A percentile compares a stretch with the other conserved stretches of the same genome.
Evolutionary conservation across 2,329 filamentous ascomycete genomes (phyloP).

Genomic region (Tolypocladium tropicale): DNA sequence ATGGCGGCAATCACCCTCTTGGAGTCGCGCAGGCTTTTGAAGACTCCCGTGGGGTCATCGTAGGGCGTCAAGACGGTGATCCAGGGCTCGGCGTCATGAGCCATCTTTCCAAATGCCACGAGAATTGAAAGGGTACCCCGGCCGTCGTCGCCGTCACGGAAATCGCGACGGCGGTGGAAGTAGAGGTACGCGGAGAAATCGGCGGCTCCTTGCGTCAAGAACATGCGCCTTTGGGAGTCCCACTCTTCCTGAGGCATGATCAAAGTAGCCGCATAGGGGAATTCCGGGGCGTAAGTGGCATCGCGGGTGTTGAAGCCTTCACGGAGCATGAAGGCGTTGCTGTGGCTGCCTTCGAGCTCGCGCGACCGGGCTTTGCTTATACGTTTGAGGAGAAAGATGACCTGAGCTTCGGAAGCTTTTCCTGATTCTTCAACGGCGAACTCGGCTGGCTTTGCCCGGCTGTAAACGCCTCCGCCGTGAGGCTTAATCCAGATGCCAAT

Average conservation of each 20-base stretch:
- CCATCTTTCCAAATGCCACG: not conserved
- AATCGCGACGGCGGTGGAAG: not conserved
- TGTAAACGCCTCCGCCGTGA: conserved; percentile 3
- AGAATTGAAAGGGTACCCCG: not conserved
- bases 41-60: not conserved
- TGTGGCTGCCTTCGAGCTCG: conserved; percentile 3
- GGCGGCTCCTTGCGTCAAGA: conserved; percentile 2
- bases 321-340: conserved; percentile 2
- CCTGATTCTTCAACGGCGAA: not conserved
- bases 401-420: not conserved
- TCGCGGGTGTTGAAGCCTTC: conserved; percentile 2
- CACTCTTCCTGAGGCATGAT: conserved; percentile 2
- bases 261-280: conserved; percentile 1
- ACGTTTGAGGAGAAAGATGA: conserved; percentile 1
- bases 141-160: not conserved
- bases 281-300: not conserved
- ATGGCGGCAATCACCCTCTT: not conserved
- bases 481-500: conserved; percentile 4
- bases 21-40: not conserved
- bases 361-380: not conserved
- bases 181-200: conserved; percentile 1
- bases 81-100: not conserved
- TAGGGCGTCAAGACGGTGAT: not conserved
- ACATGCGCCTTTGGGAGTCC: conserved; percentile 3
- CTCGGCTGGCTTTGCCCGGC: conserved; percentile 1